Evolutionary conservation across 805 yeast species (phyloP).

Genomic region (Lipomyces yamanashiensis): DNA sequence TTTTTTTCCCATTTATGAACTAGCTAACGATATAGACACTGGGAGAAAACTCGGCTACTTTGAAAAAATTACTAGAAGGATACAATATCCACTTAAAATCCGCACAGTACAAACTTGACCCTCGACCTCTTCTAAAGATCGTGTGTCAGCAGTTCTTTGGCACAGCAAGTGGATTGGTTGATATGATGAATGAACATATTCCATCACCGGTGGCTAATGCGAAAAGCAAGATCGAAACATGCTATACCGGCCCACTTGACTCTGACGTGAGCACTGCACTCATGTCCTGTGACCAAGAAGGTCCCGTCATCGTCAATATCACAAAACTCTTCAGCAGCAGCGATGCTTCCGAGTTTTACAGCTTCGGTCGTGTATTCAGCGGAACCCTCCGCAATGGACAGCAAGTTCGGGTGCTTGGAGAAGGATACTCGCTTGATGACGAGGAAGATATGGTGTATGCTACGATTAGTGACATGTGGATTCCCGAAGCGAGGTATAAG

Average conservation of each 20-base stretch:
- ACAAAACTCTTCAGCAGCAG: slow-evolving; percentile 62
- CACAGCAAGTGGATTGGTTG: slow-evolving; percentile 57
- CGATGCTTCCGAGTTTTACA: slow-evolving; percentile 58
- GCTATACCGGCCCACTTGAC: slow-evolving; percentile 45
- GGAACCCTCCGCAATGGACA: slow-evolving; percentile 61
- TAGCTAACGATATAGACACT: slow-evolving; percentile 53
- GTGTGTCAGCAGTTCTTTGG: slow-evolving; percentile 63
- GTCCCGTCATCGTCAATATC: slow-evolving; percentile 57
- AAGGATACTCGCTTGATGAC: slow-evolving; percentile 52
- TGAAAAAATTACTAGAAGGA: slow-evolving; percentile 53
- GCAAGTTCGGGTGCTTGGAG: slow-evolving; percentile 61
- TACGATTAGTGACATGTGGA: slow-evolving; percentile 45
- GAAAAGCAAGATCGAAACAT: slow-evolving; percentile 21
- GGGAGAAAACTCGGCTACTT: slow-evolving; percentile 53
- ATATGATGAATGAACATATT: slow-evolving; percentile 48
- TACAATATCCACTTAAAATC: slow-evolving; percentile 53
- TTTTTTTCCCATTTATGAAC: not conserved
- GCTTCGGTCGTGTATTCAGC: slow-evolving; percentile 63
- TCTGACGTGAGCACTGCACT: slow-evolving; percentile 39
- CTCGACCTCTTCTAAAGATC: slow-evolving; percentile 59
- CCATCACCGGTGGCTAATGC: slow-evolving; percentile 51
- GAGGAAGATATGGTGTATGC: slow-evolving; percentile 56
- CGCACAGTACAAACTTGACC: slow-evolving; percentile 52
- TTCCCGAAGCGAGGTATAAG: slow-evolving; percentile 75
- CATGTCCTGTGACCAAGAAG: slow-evolving; percentile 47